A percentile compares a stretch with the other conserved stretches of the same genome.
Evolutionary conservation across 768 basidiomycete species (phyloP).

Genomic region (Pisolithus sp.): DNA sequence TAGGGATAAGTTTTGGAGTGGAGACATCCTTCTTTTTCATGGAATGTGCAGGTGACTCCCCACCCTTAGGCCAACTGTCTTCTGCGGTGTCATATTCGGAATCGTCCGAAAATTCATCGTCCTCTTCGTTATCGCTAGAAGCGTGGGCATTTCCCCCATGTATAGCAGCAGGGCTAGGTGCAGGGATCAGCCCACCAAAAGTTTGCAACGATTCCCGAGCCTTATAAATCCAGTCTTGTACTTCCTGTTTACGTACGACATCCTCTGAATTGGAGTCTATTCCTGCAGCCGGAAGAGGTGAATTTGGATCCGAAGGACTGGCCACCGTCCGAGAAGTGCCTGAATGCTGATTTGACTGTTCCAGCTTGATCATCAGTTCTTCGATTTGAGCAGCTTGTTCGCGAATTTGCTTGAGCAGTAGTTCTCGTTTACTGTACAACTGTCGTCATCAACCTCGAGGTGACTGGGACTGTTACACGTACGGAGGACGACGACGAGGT

Average conservation of each 20-base stretch:
- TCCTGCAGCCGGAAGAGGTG: conserved; percentile 27
- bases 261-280: conserved; percentile 20
- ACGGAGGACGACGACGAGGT: conserved; percentile 76
- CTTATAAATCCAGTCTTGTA: conserved; percentile 73
- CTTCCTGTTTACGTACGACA: conserved; percentile 43
- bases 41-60: conserved; percentile 26
- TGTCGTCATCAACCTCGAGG: background rate
- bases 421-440: conserved; percentile 62
- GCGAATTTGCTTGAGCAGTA: conserved; percentile 70
- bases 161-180: conserved; percentile 51
- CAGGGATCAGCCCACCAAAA: conserved; percentile 60
- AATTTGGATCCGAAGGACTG: conserved; percentile 27
- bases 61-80: conserved; percentile 16
- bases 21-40: conserved; percentile 34
- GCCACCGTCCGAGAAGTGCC: conserved; percentile 10
- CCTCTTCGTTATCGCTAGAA: conserved; percentile 37
- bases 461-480: conserved; percentile 20
- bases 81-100: conserved; percentile 21
- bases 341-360: conserved; percentile 33
- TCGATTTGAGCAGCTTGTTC: conserved; percentile 69
- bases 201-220: conserved; percentile 64
- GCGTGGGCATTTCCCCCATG: conserved; percentile 23
- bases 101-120: conserved; percentile 33
- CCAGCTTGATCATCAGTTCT: conserved; percentile 64
- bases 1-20: conserved; percentile 50